Evolutionary conservation across 306 rosid species (phyloP), one percentile per base, ranked within the genome.

Genomic region (Inga laurina): DNA sequence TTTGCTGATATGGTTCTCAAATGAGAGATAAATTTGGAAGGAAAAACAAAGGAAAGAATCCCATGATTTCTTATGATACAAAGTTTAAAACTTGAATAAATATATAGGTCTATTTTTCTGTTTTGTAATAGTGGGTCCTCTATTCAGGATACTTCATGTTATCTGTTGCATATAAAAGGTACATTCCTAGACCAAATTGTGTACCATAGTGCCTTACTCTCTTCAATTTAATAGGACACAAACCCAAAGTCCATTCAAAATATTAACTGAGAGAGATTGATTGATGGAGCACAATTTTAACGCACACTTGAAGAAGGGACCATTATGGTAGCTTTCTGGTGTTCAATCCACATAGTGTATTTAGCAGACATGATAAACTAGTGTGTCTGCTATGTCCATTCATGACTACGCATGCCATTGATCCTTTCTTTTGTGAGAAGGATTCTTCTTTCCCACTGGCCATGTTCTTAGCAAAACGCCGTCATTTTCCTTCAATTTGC

Each of bases 321-420:
- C 61, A 90, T 46, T 18, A 0, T 62, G 56, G 45, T 19, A n/a
- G 30, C 84, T 79, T 82, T 74, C 74, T 49, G 90, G 91, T 85
- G 91, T 82, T 56, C 19, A 64, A 27, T 64, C 30, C 21, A 64
- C 21, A 30, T 56, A 56, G 85, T 85, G 81, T 44, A 77, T 15
- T 37, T n/a, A 56, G 65, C 67, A 81, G 85, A 84, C 84, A 82
- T 82, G 84, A 75, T 64, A 62, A 75, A 59, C 59, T 76, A 34
- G 79, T 76, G 89, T 85, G 61, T 74, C 68, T 83, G 84, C 49
- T 66, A 22, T 61, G 86, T 86, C 84, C 80, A 80, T 49, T 79
- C 61, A 54, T 12, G 14, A 57, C 91, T 85, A 73, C 70, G 73
- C 68, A 84, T 76, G 74, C 71, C 34, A 79, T 79, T 54, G 41